Evolutionary conservation across 768 basidiomycete genomes (phyloP), one percentile per base, ranked within the genome.

Genomic region (Candolleomyces aberdarensis): DNA sequence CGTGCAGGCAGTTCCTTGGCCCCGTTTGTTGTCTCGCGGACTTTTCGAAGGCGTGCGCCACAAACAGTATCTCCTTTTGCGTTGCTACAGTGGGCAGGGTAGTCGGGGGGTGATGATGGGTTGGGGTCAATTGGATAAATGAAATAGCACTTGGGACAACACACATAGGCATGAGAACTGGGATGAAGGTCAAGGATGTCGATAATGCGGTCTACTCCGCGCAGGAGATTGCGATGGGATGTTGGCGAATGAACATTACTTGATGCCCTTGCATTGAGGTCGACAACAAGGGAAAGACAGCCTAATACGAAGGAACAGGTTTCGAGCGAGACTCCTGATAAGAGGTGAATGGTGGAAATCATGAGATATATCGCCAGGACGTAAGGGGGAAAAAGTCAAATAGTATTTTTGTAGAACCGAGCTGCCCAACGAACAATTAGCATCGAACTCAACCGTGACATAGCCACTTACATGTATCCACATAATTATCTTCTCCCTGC

Each of bases 81-180:
- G 47, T 49, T 49, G 8, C 14, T 10, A 20, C 47, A 49, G 14
- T 20, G 47, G 14, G 14, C 47, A 11, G 19, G 47, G 19, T 7
- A 20, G 8, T 49, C n/a, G n/a, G n/a, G 14, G 47, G 47, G 9
- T 11, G 9, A 8, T 10, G 9, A 20, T 15, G 14, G 10, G 47
- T 49, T 20, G 47, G 47, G 47, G 47, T 49, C 47, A 20, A 49
- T 15, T 20, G 14, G 22, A 19, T 49, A 19, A 20, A 49, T 49
- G 11, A 7, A 49, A 19, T 49, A 49, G 47, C 47, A 49, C 19
- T 49, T 8, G 8, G 14, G 14, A 20, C 47, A 48, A 54, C 22
- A 31, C 10, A 31, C 65, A 47, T 72, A 68, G 3, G 26, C 0
- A 57, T 66, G 3, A 73, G 22, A 58, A 68, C 74, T 3, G 65